Evolutionary conservation across 2,329 filamentous ascomycete genomes (phyloP), one percentile per base, ranked within the genome.

Genomic region (Colletotrichum sojae): DNA sequence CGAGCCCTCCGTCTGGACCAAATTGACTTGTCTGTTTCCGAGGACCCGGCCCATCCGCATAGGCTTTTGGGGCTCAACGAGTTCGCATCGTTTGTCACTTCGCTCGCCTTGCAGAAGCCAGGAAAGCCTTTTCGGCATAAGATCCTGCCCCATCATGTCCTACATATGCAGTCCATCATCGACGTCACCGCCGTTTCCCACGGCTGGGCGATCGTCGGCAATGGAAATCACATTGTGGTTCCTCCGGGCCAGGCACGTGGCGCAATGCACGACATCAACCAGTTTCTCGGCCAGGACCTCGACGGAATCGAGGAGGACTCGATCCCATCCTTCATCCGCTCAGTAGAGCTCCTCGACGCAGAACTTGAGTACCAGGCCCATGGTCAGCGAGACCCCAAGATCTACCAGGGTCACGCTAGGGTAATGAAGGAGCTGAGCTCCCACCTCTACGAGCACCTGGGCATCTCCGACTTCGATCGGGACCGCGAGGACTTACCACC

Each of bases 111-210:
- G 80, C 79, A 84, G 66, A 84, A 83, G 58, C 76, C 75, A 0
- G 78, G 76, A 0, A 77, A 78, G 0, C 73, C 82, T 61, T 63
- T 86, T 43, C 76, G 78, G 6, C 61, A 73, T 0, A 82, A 73
- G 27, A 85, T 88, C 13, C 74, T 82, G 0, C 83, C 84, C 0
- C 82, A 83, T 43, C 80, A 83, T 69, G 82, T 88, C 1, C 85
- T 88, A 64, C 80, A 86, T 52, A 75, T 88, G 0, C 83, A 87
- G 69, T 83, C 80, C 67, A 84, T 87, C 31, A 79, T 86, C 13
- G 85, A 87, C 66, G 82, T 84, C 2, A 75, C 84, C 48, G 76
- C 78, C 2, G 75, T 81, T 1, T 84, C 79, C 9, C 79, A 79
- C 1, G 83, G 84, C 4, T 87, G 85, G 84, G 76, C 73, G 1